Conservation (phyloP, 2,329 filamentous ascomycete species). For the Nannizziopsis barbatae region DNA sequence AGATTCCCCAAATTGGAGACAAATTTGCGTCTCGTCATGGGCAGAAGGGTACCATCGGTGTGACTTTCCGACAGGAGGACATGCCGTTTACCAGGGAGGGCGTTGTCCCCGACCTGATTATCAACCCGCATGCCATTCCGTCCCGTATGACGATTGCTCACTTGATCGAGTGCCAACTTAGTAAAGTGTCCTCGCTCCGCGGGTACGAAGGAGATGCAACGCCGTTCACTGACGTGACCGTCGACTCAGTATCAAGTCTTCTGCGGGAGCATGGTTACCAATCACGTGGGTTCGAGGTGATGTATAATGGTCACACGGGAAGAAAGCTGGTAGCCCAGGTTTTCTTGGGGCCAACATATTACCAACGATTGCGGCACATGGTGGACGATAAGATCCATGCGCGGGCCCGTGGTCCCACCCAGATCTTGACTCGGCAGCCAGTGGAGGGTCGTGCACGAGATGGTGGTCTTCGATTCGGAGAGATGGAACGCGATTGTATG, state of each 20-base stretch:
- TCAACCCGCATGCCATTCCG: slow-evolving; percentile 98
- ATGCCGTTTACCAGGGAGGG: slow-evolving; percentile 96
- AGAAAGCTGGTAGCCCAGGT: slow-evolving; percentile 87
- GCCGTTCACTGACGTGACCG: slow-evolving; percentile 94
- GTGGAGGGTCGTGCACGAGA: slow-evolving; percentile 97
- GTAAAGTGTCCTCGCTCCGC: slow-evolving; percentile 86
- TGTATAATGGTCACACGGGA: slow-evolving; percentile 98
- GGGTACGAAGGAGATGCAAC: slow-evolving; percentile 96
- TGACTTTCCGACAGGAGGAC: slow-evolving; percentile 93
- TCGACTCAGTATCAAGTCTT: slow-evolving; percentile 80
- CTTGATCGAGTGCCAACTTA: slow-evolving; percentile 96
- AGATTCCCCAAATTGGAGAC: slow-evolving; percentile 96
- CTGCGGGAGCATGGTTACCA: slow-evolving; percentile 87
- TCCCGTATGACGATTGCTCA: slow-evolving; percentile 99
- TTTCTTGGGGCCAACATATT: slow-evolving; percentile 96
- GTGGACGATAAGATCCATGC: slow-evolving; percentile 99
- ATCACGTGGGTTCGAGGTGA: slow-evolving; percentile 90
- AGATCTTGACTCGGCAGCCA: slow-evolving; percentile 93
- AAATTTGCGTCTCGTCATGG: slow-evolving; percentile 99
- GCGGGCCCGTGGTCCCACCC: slow-evolving; percentile 88
- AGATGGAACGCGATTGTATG: slow-evolving; percentile 99
- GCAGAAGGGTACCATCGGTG: slow-evolving; percentile 98
- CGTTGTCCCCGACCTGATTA: slow-evolving; percentile 87
- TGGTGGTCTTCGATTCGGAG: slow-evolving; percentile 96
- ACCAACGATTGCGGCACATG: slow-evolving; percentile 97